Evolutionary conservation across 805 yeast species (phyloP).

Genomic region (Cyberlindnera suaveolens): DNA sequence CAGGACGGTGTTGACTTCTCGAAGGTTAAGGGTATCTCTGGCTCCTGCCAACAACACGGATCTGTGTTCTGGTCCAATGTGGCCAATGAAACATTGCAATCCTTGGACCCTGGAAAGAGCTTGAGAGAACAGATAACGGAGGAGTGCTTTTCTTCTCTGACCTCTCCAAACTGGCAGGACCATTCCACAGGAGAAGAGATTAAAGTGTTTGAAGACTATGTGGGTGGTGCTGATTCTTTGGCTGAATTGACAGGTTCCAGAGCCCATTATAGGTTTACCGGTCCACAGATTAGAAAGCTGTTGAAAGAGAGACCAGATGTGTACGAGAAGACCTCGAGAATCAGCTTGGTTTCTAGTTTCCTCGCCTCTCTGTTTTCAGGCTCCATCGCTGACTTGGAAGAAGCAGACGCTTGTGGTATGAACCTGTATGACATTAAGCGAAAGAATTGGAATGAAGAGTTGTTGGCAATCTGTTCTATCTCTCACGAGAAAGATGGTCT

Average conservation of each 20-base stretch:
- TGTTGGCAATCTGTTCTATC: slow-evolving; percentile 38
- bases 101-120: slow-evolving; percentile 26
- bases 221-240: slow-evolving; percentile 54
- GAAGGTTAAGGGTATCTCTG: slow-evolving; percentile 61
- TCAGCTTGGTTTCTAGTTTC: slow-evolving; percentile 75
- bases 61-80: slow-evolving; percentile 69
- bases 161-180: slow-evolving; percentile 93
- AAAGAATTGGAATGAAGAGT: slow-evolving; percentile 46
- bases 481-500: slow-evolving; percentile 25
- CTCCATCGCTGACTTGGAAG: slow-evolving; percentile 57
- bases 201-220: slow-evolving; percentile 47
- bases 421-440: slow-evolving; percentile 70
- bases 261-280: slow-evolving; percentile 87
- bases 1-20: slow-evolving; percentile 48
- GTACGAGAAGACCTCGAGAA: slow-evolving; percentile 52
- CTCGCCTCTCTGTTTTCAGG: slow-evolving; percentile 69
- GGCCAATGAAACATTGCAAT: slow-evolving; percentile 36
- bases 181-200: slow-evolving; percentile 77
- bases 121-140: slow-evolving; percentile 43
- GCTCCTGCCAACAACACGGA: slow-evolving; percentile 92
- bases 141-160: slow-evolving; percentile 51
- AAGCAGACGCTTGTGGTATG: slow-evolving; percentile 92
- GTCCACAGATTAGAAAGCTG: slow-evolving; percentile 81
- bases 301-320: slow-evolving; percentile 43
- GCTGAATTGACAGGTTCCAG: slow-evolving; percentile 75